Conservation (phyloP, 2,329 filamentous ascomycete species). For the Atkinsonella texensis region DNA sequence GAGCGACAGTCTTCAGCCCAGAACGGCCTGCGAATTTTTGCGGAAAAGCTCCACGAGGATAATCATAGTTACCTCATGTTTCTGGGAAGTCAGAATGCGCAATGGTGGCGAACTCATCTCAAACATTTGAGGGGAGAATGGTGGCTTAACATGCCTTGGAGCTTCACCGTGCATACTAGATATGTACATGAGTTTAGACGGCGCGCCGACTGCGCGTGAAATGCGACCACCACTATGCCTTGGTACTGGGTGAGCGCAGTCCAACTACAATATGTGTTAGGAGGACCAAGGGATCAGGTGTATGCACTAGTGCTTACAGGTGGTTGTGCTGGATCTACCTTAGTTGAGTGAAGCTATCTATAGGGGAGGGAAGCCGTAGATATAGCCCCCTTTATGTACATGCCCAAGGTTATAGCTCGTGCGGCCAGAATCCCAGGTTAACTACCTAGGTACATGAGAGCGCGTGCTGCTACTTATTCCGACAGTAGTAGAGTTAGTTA, state of each 20-base stretch:
- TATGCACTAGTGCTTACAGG: too few species aligned
- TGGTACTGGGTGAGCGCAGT: background rate
- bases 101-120: constrained; percentile 16
- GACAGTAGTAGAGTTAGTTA: too few species aligned
- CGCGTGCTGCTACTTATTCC: too few species aligned
- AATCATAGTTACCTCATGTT: constrained; percentile 15
- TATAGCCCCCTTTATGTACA: too few species aligned
- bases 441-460: too few species aligned
- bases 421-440: too few species aligned
- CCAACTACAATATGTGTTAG: background rate
- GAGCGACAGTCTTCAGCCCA: constrained; percentile 10
- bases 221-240: background rate
- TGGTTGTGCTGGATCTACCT: too few species aligned
- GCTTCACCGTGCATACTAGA: constrained; percentile 12
- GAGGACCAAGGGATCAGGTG: too few species aligned
- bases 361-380: too few species aligned
- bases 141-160: constrained; percentile 18
- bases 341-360: too few species aligned
- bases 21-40: constrained; percentile 13
- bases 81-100: constrained; percentile 14
- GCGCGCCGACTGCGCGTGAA: background rate
- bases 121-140: constrained; percentile 15
- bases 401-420: too few species aligned
- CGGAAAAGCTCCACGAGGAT: constrained; percentile 11
- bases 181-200: constrained; percentile 1